A percentile compares a stretch with the other conserved stretches of the same genome.
These are phyloP conservation scores for Trichosanthes cucumerina DNA, from an alignment of 306 rosid species.

Conservation along the genomic window DNA sequence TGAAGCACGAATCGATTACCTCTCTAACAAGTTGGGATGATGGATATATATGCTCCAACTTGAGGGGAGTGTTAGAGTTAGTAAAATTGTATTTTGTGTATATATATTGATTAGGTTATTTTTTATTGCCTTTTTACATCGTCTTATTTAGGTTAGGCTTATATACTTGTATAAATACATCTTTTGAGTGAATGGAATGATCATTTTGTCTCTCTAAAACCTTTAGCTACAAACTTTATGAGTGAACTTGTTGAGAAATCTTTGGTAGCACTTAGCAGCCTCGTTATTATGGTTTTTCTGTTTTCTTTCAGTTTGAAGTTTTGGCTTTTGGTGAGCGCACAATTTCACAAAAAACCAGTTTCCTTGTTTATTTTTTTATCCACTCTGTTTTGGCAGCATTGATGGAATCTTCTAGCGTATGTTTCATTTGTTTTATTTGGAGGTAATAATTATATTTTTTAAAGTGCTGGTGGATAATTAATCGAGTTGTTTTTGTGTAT, in stretches of 20 bases:
- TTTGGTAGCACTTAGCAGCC: background rate
- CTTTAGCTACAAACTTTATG: too few relatives aligned
- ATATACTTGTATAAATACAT: too few relatives aligned
- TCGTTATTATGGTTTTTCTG: background rate
- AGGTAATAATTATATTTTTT: background rate
- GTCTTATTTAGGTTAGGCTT: too few relatives aligned
- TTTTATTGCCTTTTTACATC: too few relatives aligned
- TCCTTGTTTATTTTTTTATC: background rate
- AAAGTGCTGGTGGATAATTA: background rate
- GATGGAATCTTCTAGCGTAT: background rate
- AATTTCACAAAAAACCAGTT: background rate
- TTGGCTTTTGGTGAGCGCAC: background rate
- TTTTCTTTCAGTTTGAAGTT: background rate
- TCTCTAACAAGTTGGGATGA: too few relatives aligned
- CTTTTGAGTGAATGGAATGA: too few relatives aligned
- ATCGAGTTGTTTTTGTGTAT: background rate
- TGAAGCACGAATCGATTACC: too few relatives aligned
- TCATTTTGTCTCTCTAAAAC: too few relatives aligned
- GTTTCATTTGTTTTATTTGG: background rate
- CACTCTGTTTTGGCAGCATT: background rate
- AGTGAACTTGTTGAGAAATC: background rate
- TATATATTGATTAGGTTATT: too few relatives aligned
- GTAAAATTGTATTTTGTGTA: too few relatives aligned
- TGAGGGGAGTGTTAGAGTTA: too few relatives aligned
- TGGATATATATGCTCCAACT: too few relatives aligned